Percentiles rank a stretch among this genome's conserved stretches.
Evolutionary conservation across 2,329 filamentous ascomycete species (phyloP).

Genomic region (Pestalotiopsis fici): DNA sequence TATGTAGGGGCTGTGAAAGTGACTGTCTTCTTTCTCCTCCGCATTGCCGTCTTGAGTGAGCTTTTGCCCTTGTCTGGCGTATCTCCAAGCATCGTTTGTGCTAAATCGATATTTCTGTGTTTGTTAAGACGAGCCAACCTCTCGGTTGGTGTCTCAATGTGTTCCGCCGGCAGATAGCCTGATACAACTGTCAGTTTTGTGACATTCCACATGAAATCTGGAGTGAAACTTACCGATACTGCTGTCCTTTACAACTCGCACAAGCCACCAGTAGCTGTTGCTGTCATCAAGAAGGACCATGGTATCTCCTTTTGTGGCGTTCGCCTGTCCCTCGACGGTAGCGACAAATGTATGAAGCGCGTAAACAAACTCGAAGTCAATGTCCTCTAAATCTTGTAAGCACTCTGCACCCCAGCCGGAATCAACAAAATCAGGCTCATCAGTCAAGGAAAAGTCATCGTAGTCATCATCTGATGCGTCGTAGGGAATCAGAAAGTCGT

Average conservation of each 20-base stretch:
- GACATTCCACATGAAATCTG: background rate
- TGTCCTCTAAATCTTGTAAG: conserved; percentile 96
- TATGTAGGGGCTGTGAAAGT: conserved; percentile 84
- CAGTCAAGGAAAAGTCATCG: conserved; percentile 51
- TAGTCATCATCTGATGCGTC: conserved; percentile 52
- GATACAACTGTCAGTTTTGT: background rate
- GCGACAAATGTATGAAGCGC: conserved; percentile 96
- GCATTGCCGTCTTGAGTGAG: conserved; percentile 80
- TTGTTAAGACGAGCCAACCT: conserved; percentile 92
- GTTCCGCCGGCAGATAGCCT: conserved; percentile 96
- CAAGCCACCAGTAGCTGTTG: conserved; percentile 99
- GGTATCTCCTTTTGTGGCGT: conserved; percentile 96
- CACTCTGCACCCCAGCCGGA: conserved; percentile 75
- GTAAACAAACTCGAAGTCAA: conserved; percentile 99
- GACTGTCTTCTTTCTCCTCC: conserved; percentile 83
- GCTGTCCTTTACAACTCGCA: conserved; percentile 94
- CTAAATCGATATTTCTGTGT: conserved; percentile 90
- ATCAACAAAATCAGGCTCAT: conserved; percentile 66
- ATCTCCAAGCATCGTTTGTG: conserved; percentile 64
- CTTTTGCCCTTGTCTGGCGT: conserved; percentile 78
- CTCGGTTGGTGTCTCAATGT: conserved; percentile 97
- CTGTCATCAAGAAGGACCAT: conserved; percentile 98
- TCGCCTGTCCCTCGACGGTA: conserved; percentile 96
- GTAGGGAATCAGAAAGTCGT: conserved; percentile 44
- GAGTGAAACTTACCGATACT: conserved; percentile 66